phyloP scores from a whole-genome alignment of 352 stramenopile genomes.

The Globisporangium uncinulatum region DNA sequence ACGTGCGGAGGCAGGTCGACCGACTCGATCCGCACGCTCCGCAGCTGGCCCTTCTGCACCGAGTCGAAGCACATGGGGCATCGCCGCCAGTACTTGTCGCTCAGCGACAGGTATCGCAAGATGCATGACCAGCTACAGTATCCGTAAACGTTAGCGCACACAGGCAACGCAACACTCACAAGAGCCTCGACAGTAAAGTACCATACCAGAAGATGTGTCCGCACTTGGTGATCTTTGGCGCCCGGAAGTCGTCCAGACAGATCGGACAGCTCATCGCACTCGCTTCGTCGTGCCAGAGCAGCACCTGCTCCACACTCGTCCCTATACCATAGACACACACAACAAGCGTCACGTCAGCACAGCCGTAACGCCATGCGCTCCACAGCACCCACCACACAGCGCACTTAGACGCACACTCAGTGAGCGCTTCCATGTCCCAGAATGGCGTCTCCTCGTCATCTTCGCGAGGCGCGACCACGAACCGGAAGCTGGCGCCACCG shows the following conservation, averaged over 20 bases:
- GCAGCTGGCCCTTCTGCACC: slow-evolving; percentile 75
- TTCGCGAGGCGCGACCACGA: slow-evolving; percentile 62
- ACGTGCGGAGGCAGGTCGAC: slow-evolving; percentile 53
- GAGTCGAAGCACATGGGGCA: slow-evolving; percentile 87
- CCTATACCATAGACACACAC: slow-evolving; percentile 24
- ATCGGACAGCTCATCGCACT: slow-evolving; percentile 65
- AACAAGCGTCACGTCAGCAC: not conserved
- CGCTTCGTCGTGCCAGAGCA: slow-evolving; percentile 69
- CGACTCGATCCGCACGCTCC: slow-evolving; percentile 61
- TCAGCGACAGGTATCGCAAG: slow-evolving; percentile 75
- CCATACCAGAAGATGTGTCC: slow-evolving; percentile 80
- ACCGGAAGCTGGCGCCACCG: slow-evolving; percentile 55
- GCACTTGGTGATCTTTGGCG: slow-evolving; percentile 84
- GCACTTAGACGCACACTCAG: slow-evolving; percentile 56
- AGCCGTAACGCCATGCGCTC: not conserved
- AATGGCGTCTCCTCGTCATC: slow-evolving; percentile 36
- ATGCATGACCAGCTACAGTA: slow-evolving; percentile 72
- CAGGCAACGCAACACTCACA: not conserved
- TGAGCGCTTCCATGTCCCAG: slow-evolving; percentile 73
- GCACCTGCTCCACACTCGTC: slow-evolving; percentile 79
- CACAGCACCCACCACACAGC: not conserved
- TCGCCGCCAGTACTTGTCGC: slow-evolving; percentile 83
- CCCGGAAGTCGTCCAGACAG: slow-evolving; percentile 70
- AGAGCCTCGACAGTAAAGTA: not conserved
- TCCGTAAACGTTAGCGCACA: slow-evolving; percentile 1